phyloP scores from a whole-genome alignment of 1,284 basidiomycete genomes.

The Rhodotorula sp. region DNA sequence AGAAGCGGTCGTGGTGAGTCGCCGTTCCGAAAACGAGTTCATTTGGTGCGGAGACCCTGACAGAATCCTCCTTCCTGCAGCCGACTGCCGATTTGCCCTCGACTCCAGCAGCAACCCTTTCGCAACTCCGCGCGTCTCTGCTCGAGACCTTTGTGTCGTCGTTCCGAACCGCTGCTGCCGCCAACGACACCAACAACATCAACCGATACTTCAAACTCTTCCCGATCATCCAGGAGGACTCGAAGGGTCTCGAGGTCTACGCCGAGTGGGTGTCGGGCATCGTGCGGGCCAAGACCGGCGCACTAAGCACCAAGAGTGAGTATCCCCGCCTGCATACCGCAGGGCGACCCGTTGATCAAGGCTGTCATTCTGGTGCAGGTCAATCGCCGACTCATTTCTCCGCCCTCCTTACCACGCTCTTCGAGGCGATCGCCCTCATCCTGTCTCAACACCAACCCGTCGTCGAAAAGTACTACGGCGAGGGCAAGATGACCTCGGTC shows the following conservation, averaged over 20 bases:
- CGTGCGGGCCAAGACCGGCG: slow-evolving; percentile 68
- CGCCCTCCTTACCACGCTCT: slow-evolving; percentile 78
- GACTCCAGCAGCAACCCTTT: slow-evolving; percentile 78
- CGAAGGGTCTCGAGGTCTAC: slow-evolving; percentile 92
- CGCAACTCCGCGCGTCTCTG: slow-evolving; percentile 69
- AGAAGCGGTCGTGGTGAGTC: slow-evolving; percentile 72
- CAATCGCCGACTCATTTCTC: slow-evolving; percentile 87
- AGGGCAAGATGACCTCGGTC: slow-evolving; percentile 78
- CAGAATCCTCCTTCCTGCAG: slow-evolving; percentile 53
- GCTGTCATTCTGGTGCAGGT: slow-evolving; percentile 54
- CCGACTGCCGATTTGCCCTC: slow-evolving; percentile 84
- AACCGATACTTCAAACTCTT: slow-evolving; percentile 96
- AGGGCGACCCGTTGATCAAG: background rate
- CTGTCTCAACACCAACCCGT: slow-evolving; percentile 96
- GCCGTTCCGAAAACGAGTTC: background rate
- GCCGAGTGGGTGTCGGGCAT: slow-evolving; percentile 88
- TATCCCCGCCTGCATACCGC: background rate
- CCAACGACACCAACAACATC: slow-evolving; percentile 74
- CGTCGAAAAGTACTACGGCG: slow-evolving; percentile 95
- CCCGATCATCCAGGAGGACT: slow-evolving; percentile 75
- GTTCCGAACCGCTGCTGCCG: slow-evolving; percentile 74
- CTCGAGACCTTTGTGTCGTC: slow-evolving; percentile 72
- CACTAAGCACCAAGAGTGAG: slow-evolving; percentile 74
- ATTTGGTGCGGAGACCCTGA: too few species aligned
- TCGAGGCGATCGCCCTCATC: slow-evolving; percentile 92